Conservation (phyloP, 192 early-diverging fungal genomes). For the Dimargaris xerosporica region DNA sequence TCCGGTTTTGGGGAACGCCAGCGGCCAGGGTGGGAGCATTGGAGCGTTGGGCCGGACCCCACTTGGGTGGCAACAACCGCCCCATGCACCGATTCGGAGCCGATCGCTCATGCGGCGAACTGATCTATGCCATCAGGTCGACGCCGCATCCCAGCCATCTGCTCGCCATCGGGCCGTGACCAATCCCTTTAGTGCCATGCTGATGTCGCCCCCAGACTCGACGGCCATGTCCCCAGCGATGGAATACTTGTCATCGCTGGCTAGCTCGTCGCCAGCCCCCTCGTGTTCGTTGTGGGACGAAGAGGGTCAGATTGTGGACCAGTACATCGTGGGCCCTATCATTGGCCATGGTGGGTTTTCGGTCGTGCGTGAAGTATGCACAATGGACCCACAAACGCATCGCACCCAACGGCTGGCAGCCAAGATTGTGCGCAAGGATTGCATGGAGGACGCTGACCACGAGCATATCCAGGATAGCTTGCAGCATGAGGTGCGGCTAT, state of each 20-base stretch:
- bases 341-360: constrained; percentile 68
- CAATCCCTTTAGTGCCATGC: neutral
- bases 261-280: neutral
- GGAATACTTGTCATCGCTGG: neutral
- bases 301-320: constrained; percentile 58
- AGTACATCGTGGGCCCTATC: constrained; percentile 47
- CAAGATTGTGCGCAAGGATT: constrained; percentile 47
- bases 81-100: neutral
- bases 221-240: constrained; percentile 1
- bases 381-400: constrained; percentile 23
- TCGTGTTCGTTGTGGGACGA: constrained; percentile 20
- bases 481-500: constrained; percentile 52
- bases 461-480: constrained; percentile 30
- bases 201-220: constrained; percentile 5
- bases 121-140: neutral
- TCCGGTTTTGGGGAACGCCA: too few relatives aligned
- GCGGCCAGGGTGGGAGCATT: too few relatives aligned
- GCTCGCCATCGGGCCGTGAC: neutral
- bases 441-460: constrained; percentile 17
- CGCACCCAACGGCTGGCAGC: constrained; percentile 38
- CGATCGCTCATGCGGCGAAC: neutral
- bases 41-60: too few relatives aligned
- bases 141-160: neutral
- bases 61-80: neutral
- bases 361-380: constrained; percentile 49